Evolutionary conservation across 768 basidiomycete species (phyloP).

Genomic region (Phylloporus arenicola): DNA sequence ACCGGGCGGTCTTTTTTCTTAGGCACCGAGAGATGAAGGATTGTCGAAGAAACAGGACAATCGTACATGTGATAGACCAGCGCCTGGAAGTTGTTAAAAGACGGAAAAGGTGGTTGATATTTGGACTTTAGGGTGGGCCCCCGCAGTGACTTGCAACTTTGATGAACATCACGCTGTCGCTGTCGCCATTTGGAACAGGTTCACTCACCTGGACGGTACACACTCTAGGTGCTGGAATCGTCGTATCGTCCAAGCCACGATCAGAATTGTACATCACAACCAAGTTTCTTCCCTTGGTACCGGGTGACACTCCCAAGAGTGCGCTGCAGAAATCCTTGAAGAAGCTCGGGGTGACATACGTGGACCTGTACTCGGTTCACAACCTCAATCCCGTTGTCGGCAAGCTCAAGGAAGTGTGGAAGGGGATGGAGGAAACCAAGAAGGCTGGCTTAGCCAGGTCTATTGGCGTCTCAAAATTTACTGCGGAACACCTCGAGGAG

Average conservation of each 20-base stretch:
- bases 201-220: slow-evolving; percentile 62
- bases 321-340: slow-evolving; percentile 49
- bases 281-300: slow-evolving; percentile 36
- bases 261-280: slow-evolving; percentile 59
- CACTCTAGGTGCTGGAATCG: slow-evolving; percentile 49
- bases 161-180: too few species aligned
- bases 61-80: slow-evolving; percentile 52
- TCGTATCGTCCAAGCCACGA: slow-evolving; percentile 45
- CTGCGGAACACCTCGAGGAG: slow-evolving; percentile 36
- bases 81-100: slow-evolving; percentile 65
- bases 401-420: slow-evolving; percentile 52
- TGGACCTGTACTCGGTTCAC: slow-evolving; percentile 66
- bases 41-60: slow-evolving; percentile 35
- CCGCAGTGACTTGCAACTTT: too few species aligned
- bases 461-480: slow-evolving; percentile 57
- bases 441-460: slow-evolving; percentile 35
- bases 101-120: slow-evolving; percentile 12
- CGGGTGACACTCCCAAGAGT: slow-evolving; percentile 43
- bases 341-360: slow-evolving; percentile 48
- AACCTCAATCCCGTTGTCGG: too few species aligned
- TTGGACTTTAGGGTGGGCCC: slow-evolving; percentile 41
- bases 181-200: slow-evolving; percentile 51
- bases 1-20: slow-evolving; percentile 43
- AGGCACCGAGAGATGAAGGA: slow-evolving; percentile 53
- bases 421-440: slow-evolving; percentile 54